These are phyloP conservation scores for Dryadomyces quercivorus DNA, from an alignment of 2,329 filamentous ascomycete genomes.

Conservation along the genomic window DNA sequence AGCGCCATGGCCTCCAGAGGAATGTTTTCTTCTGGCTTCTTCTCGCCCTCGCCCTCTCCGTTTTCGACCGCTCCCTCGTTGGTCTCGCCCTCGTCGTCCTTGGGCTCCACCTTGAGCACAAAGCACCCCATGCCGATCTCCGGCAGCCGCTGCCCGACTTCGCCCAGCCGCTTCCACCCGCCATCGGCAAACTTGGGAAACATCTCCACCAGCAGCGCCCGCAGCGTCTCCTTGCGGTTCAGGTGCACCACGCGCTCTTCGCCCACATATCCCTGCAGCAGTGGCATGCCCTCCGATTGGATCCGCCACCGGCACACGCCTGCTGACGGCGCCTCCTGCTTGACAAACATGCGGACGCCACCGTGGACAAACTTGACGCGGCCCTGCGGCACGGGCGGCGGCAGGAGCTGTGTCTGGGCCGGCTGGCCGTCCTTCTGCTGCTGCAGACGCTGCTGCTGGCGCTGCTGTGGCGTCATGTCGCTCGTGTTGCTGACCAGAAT, in stretches of 20 bases:
- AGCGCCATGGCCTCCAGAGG: constrained; percentile 66
- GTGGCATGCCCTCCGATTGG: constrained; percentile 84
- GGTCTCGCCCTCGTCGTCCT: constrained; percentile 12
- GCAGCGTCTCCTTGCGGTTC: constrained; percentile 66
- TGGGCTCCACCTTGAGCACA: constrained; percentile 71
- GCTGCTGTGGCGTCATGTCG: constrained; percentile 36
- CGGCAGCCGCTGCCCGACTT: constrained; percentile 74
- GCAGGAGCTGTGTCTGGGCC: background rate
- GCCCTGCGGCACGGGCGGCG: constrained; percentile 4
- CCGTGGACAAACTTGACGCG: constrained; percentile 86
- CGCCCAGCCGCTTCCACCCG: constrained; percentile 64
- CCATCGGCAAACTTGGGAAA: constrained; percentile 77
- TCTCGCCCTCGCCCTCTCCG: background rate
- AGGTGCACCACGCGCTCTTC: constrained; percentile 63
- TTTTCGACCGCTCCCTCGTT: background rate
- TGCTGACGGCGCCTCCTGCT: constrained; percentile 80
- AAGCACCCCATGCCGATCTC: constrained; percentile 85
- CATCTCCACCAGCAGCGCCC: constrained; percentile 82
- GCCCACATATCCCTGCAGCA: constrained; percentile 83
- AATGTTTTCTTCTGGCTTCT: constrained; percentile 1
- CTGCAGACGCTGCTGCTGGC: constrained; percentile 1
- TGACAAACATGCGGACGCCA: constrained; percentile 98
- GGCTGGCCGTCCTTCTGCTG: background rate
- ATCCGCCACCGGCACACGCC: constrained; percentile 90
- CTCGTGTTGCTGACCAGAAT: constrained; percentile 83